Percentiles rank a stretch among this genome's conserved stretches.
Conservation (phyloP, 306 rosid genomes). For the Coriaria nepalensis region DNA sequence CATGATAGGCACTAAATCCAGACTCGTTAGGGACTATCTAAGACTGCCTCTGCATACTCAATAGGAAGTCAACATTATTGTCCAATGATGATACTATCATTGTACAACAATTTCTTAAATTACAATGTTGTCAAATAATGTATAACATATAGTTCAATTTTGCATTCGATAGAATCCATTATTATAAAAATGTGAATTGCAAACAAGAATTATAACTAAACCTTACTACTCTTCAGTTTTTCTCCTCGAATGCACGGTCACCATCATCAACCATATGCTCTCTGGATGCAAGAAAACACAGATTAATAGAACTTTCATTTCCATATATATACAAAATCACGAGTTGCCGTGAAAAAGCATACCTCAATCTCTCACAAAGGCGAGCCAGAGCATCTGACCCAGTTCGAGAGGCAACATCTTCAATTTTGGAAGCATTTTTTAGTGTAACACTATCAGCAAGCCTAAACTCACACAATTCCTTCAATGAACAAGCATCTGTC, state of each 20-base stretch:
- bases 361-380: slow-evolving; percentile 84
- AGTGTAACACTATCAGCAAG: slow-evolving; percentile 63
- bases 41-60: no score
- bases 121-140: no score
- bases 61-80: no score
- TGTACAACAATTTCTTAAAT: no score
- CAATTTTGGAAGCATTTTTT: slow-evolving; percentile 48
- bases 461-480: slow-evolving; percentile 81
- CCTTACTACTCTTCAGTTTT: background rate
- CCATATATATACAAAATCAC: background rate
- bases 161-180: no score
- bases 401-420: slow-evolving; percentile 72
- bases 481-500: slow-evolving; percentile 85
- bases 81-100: no score
- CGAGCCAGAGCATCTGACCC: slow-evolving; percentile 91
- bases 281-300: slow-evolving; percentile 23
- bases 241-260: slow-evolving; percentile 21
- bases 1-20: no score
- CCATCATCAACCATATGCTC: slow-evolving; percentile 33
- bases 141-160: no score
- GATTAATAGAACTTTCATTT: slow-evolving; percentile 5
- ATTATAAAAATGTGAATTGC: no score
- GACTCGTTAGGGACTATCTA: no score
- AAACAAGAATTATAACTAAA: no score
- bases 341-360: background rate